Percentiles rank a stretch among this genome's conserved stretches.
Evolutionary conservation across 2,329 filamentous ascomycete species (phyloP).

Genomic region (Sporothrix schenckii): DNA sequence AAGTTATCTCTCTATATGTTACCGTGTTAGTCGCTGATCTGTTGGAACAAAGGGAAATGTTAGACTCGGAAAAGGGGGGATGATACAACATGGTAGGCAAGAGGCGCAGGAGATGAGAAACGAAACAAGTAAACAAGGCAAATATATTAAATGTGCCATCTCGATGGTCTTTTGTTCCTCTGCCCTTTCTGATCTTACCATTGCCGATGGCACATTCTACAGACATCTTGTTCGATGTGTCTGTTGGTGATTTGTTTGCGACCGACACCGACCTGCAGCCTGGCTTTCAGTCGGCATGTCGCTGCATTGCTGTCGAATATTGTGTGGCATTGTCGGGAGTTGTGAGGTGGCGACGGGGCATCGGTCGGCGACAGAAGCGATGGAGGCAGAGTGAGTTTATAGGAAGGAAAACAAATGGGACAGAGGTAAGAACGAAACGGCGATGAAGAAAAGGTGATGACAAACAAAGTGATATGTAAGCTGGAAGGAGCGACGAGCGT

Average conservation of each 20-base stretch:
- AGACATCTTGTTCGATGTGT: background rate
- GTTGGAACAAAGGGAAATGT: background rate
- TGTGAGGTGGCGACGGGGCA: background rate
- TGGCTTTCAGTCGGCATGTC: conserved; percentile 6
- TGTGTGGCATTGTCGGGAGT: conserved; percentile 13
- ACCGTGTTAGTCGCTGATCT: background rate
- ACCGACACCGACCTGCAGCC: background rate
- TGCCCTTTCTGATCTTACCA: background rate
- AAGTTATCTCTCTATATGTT: too few species aligned
- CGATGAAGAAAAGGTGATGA: background rate
- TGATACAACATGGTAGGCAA: background rate
- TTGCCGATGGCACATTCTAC: background rate
- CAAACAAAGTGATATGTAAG: background rate
- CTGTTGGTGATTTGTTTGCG: background rate
- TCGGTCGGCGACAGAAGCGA: background rate
- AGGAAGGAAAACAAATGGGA: too few species aligned
- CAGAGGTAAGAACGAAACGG: background rate
- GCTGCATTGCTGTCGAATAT: background rate
- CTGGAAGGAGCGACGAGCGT: background rate
- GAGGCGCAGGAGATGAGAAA: background rate
- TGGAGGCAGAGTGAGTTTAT: background rate
- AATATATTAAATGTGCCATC: background rate
- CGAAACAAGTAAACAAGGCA: background rate
- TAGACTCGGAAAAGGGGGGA: background rate
- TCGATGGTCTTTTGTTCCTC: background rate